Evolutionary conservation across 306 rosid species (phyloP).

Genomic region (Cyamopsis tetragonoloba): DNA sequence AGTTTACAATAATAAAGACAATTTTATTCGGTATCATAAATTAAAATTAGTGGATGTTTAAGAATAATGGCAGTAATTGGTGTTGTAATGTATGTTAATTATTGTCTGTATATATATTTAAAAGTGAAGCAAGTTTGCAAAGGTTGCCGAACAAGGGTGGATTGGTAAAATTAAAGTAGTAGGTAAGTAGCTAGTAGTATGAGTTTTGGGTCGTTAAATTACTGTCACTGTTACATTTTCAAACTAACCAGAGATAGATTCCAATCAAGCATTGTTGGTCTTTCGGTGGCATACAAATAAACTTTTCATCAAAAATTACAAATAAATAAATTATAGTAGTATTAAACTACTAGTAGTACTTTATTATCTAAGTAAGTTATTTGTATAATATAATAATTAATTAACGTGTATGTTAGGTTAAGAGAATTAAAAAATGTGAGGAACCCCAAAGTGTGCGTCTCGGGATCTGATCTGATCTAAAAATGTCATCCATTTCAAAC

Average conservation of each 20-base stretch:
- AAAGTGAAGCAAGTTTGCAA: neutral
- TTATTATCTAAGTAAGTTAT: too few relatives aligned
- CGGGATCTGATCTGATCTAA: conserved; percentile 45
- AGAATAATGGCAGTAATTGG: too few relatives aligned
- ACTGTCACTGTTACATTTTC: conserved; percentile 1
- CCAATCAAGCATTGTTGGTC: neutral
- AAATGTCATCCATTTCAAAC: conserved; percentile 33
- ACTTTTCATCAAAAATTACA: too few relatives aligned
- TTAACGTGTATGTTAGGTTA: neutral
- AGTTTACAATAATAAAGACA: too few relatives aligned
- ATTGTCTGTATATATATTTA: too few relatives aligned
- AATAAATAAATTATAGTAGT: too few relatives aligned
- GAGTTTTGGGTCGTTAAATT: neutral
- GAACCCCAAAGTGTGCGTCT: conserved; percentile 17
- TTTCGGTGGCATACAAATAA: conserved; percentile 3
- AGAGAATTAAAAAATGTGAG: neutral
- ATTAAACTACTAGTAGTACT: too few relatives aligned
- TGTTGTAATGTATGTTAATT: too few relatives aligned
- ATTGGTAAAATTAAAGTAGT: neutral
- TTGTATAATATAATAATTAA: neutral
- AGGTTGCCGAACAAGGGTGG: neutral
- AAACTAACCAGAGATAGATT: too few relatives aligned
- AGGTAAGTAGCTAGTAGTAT: too few relatives aligned
- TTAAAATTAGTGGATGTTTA: too few relatives aligned
- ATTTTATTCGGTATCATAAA: too few relatives aligned